phyloP scores from a whole-genome alignment of 2,329 filamentous ascomycete genomes.

The Scolecobasidium constrictum region DNA sequence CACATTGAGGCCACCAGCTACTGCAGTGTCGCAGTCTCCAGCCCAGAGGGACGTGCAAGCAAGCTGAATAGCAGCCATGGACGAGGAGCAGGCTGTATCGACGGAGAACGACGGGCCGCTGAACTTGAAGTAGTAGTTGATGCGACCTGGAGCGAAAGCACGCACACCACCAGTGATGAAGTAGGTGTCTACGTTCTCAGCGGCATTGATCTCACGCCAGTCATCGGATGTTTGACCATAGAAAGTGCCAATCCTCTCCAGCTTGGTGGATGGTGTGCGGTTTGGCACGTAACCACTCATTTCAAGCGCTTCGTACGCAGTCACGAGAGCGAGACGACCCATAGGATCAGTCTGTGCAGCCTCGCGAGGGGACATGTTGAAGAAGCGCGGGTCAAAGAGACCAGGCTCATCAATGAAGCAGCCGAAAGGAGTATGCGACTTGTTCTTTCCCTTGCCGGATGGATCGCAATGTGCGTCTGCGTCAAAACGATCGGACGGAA shows the following conservation, averaged over 20 bases:
- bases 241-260: conserved; percentile 58
- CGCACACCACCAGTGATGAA: conserved; percentile 53
- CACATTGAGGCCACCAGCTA: conserved; percentile 68
- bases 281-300: conserved; percentile 70
- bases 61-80: conserved; percentile 59
- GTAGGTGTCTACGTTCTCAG: conserved; percentile 61
- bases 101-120: conserved; percentile 60
- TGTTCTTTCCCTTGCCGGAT: conserved; percentile 63
- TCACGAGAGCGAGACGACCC: conserved; percentile 64
- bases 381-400: conserved; percentile 72
- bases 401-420: conserved; percentile 68
- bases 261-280: conserved; percentile 55
- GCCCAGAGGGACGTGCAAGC: conserved; percentile 64
- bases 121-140: conserved; percentile 71
- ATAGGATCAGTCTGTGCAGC: conserved; percentile 73
- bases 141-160: conserved; percentile 51
- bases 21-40: conserved; percentile 69
- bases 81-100: conserved; percentile 71
- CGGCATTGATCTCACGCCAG: conserved; percentile 64
- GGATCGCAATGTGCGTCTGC: conserved; percentile 60
- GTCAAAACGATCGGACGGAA: conserved; percentile 64
- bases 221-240: conserved; percentile 69
- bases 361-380: conserved; percentile 78
- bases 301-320: conserved; percentile 72
- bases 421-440: conserved; percentile 64